A percentile compares a stretch with the other conserved stretches of the same genome.
These are phyloP conservation scores for Aspergillus jensenii DNA, from an alignment of 2,329 filamentous ascomycete genomes.

Conservation along the genomic window DNA sequence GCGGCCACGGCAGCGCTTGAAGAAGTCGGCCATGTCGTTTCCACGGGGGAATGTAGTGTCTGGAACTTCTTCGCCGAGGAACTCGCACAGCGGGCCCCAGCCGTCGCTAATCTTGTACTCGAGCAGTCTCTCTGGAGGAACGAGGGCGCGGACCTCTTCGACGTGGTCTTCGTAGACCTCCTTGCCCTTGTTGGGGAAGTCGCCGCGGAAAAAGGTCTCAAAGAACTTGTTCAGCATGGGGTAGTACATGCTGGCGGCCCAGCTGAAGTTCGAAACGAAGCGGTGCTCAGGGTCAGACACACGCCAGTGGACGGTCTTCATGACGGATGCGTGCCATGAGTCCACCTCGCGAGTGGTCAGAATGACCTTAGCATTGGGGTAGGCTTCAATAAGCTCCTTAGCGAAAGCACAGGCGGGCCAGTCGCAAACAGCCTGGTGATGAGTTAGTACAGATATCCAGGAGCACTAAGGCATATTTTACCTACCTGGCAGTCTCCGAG, in stretches of 20 bases:
- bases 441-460: neutral
- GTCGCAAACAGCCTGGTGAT: slow-evolving; percentile 61
- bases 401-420: slow-evolving; percentile 68
- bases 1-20: slow-evolving; percentile 53
- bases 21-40: slow-evolving; percentile 57
- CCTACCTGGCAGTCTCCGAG: slow-evolving; percentile 59
- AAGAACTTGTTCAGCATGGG: slow-evolving; percentile 71
- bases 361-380: slow-evolving; percentile 71
- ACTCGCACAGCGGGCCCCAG: slow-evolving; percentile 56
- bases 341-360: slow-evolving; percentile 67
- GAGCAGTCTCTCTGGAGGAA: slow-evolving; percentile 51
- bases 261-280: slow-evolving; percentile 57
- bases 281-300: slow-evolving; percentile 63
- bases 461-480: neutral
- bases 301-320: slow-evolving; percentile 69
- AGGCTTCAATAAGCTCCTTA: slow-evolving; percentile 68
- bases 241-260: slow-evolving; percentile 67
- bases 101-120: slow-evolving; percentile 56
- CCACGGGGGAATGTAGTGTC: slow-evolving; percentile 52
- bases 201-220: slow-evolving; percentile 66
- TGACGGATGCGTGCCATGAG: slow-evolving; percentile 62
- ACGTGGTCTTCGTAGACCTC: slow-evolving; percentile 60
- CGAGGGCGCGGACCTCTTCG: slow-evolving; percentile 50
- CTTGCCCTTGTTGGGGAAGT: slow-evolving; percentile 66
- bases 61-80: slow-evolving; percentile 53